Evolutionary conservation across 257 asterid genomes (phyloP).

Genomic region (Fraxinus cuspidata): DNA sequence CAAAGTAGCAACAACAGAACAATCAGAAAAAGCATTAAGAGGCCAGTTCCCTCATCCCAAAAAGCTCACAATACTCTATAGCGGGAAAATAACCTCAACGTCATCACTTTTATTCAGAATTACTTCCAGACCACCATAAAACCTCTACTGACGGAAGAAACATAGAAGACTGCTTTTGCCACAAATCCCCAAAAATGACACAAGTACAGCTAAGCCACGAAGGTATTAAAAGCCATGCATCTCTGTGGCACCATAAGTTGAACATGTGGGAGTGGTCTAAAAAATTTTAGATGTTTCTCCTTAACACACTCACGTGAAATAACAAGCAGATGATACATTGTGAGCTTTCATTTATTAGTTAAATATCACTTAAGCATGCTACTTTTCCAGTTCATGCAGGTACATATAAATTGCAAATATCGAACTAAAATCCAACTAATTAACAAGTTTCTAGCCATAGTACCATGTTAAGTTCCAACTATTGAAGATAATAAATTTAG

Average conservation of each 20-base stretch:
- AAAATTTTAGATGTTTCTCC: neutral
- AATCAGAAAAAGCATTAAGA: neutral
- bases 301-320: neutral
- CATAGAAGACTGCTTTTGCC: neutral
- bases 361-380: neutral
- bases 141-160: neutral
- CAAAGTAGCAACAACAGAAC: neutral
- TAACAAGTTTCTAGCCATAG: neutral
- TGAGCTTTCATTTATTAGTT: neutral
- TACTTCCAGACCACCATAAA: neutral
- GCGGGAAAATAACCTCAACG: neutral
- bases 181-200: neutral
- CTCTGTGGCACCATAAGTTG: neutral
- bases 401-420: neutral
- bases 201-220: neutral
- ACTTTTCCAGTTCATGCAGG: neutral
- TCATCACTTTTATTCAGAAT: neutral
- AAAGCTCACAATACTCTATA: neutral
- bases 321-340: neutral
- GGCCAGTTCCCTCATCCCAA: slow-evolving; percentile 3
- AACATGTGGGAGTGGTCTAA: neutral
- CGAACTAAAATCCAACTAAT: neutral
- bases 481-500: neutral
- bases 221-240: neutral
- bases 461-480: neutral